phyloP scores from a whole-genome alignment of 768 basidiomycete species.

The Macrocybe gigantea region DNA sequence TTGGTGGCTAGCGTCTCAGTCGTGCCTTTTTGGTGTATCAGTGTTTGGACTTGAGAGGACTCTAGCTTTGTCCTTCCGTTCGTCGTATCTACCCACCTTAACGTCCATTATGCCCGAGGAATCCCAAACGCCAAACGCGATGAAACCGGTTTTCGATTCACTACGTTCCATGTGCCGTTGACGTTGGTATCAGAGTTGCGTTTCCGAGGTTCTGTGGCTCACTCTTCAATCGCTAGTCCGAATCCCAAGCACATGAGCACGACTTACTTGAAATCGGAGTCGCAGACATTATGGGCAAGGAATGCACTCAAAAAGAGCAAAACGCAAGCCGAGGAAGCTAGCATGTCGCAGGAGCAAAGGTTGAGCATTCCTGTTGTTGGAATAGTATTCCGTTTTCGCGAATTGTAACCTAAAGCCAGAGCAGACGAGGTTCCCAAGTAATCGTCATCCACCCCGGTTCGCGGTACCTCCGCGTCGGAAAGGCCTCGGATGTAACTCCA shows the following conservation, averaged over 20 bases:
- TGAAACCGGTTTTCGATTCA: constrained; percentile 78
- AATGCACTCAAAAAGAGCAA: constrained; percentile 55
- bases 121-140: constrained; percentile 77
- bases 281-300: constrained; percentile 68
- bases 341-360: constrained; percentile 39
- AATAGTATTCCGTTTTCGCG: constrained; percentile 1
- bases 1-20: too few species aligned
- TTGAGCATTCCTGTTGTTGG: constrained; percentile 15
- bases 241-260: constrained; percentile 80
- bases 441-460: constrained; percentile 81
- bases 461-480: constrained; percentile 65
- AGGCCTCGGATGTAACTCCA: constrained; percentile 75
- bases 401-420: constrained; percentile 21
- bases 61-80: background rate
- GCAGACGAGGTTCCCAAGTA: constrained; percentile 71
- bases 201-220: background rate
- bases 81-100: background rate
- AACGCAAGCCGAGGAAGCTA: constrained; percentile 31
- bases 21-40: too few species aligned
- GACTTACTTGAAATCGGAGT: constrained; percentile 72
- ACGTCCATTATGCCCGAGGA: constrained; percentile 63
- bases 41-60: background rate
- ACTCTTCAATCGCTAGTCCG: constrained; percentile 33
- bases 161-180: constrained; percentile 74
- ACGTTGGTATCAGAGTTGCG: constrained; percentile 35